Percentiles rank a stretch among this genome's conserved stretches.
Conservation (phyloP, 2,329 filamentous ascomycete genomes). For the Coniella vitis region DNA sequence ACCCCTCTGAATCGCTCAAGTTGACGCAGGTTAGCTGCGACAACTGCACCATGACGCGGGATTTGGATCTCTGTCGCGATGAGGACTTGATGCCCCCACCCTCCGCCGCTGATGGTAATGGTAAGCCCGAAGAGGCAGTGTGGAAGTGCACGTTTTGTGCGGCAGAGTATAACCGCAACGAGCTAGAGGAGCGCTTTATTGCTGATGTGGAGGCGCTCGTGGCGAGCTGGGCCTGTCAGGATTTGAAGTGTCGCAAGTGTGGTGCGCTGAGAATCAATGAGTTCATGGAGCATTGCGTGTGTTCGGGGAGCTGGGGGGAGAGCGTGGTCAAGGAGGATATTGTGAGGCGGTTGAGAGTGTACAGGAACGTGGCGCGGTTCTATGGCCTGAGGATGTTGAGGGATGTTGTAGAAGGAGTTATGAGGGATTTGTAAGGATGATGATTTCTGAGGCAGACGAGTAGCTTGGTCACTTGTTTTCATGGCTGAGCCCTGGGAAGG, state of each 20-base stretch:
- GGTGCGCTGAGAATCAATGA: conserved; percentile 77
- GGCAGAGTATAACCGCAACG: conserved; percentile 67
- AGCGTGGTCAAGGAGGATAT: conserved; percentile 63
- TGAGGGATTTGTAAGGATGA: conserved; percentile 33
- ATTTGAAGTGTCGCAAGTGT: conserved; percentile 71
- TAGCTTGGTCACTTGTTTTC: neutral
- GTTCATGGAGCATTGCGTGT: conserved; percentile 94
- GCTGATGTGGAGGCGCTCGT: conserved; percentile 67
- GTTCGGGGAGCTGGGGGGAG: conserved; percentile 77
- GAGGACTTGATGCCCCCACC: conserved; percentile 61
- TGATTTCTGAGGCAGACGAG: too few species aligned
- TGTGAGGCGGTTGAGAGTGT: conserved; percentile 58
- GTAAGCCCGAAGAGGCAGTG: conserved; percentile 18
- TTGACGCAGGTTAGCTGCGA: conserved; percentile 76
- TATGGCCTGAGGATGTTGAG: conserved; percentile 79
- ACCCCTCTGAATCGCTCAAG: conserved; percentile 70
- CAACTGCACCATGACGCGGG: conserved; percentile 81
- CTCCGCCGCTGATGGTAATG: neutral
- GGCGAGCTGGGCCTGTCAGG: conserved; percentile 80
- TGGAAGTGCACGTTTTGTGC: conserved; percentile 78
- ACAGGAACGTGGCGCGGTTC: conserved; percentile 66
- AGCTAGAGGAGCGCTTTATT: conserved; percentile 78
- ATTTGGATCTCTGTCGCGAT: conserved; percentile 89
- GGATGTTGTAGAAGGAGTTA: conserved; percentile 62
- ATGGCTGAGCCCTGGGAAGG: too few species aligned